Percentiles rank a stretch among this genome's conserved stretches.
These are phyloP conservation scores for Maudiozyma barnettii DNA, from an alignment of 805 yeast genomes.

Conservation along the genomic window DNA sequence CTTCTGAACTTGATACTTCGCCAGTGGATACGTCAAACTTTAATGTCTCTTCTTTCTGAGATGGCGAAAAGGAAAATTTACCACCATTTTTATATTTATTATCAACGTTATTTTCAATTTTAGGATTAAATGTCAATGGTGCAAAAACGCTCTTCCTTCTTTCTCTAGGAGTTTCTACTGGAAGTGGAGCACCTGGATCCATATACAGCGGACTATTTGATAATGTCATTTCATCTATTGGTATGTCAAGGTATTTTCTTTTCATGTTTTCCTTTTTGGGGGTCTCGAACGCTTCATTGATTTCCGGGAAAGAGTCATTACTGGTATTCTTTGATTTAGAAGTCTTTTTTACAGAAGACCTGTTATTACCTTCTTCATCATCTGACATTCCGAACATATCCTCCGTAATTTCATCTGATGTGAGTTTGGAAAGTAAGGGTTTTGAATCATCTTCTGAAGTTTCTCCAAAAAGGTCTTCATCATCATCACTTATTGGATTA, in stretches of 20 bases:
- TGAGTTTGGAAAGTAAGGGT: conserved; percentile 3
- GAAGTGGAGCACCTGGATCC: conserved; percentile 82
- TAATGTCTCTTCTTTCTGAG: conserved; percentile 24
- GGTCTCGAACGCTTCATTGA: not conserved
- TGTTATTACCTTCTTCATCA: conserved; percentile 15
- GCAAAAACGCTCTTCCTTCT: conserved; percentile 61
- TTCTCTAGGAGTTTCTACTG: conserved; percentile 42
- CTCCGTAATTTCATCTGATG: conserved; percentile 24
- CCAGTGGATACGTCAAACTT: conserved; percentile 26
- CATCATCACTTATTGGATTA: not conserved
- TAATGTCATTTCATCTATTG: conserved; percentile 49
- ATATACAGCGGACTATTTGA: conserved; percentile 47
- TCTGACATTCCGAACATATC: conserved; percentile 27
- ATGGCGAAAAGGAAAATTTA: conserved; percentile 47
- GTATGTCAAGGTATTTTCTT: conserved; percentile 39
- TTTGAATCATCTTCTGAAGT: conserved; percentile 13
- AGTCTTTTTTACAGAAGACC: conserved; percentile 4
- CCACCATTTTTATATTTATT: conserved; percentile 87
- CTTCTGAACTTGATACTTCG: conserved; percentile 26
- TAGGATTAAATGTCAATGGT: conserved; percentile 73
- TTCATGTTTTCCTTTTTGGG: conserved; percentile 11
- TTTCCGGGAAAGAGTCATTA: not conserved
- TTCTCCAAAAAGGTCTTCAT: conserved; percentile 31
- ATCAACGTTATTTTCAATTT: conserved; percentile 66
- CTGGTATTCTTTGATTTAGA: conserved; percentile 1